These are phyloP conservation scores for Oidium heveae DNA, from an alignment of 2,329 filamentous ascomycete species.

Conservation along the genomic window DNA sequence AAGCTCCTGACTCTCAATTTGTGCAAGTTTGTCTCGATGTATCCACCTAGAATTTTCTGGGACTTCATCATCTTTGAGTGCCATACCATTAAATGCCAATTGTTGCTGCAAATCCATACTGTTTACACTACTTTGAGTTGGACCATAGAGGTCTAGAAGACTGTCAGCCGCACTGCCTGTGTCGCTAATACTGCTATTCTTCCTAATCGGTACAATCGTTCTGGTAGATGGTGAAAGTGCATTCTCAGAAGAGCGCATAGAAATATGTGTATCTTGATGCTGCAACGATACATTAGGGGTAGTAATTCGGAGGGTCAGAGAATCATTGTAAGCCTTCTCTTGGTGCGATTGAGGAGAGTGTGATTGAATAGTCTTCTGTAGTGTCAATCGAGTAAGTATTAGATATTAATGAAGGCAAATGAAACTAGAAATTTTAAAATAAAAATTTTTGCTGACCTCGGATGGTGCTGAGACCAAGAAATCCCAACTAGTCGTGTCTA, in stretches of 20 bases:
- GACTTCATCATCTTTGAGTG: conserved; percentile 15
- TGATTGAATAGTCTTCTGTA: conserved; percentile 5
- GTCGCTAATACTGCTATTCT: conserved; percentile 18
- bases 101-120: conserved; percentile 10
- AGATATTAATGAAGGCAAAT: conserved; percentile 3
- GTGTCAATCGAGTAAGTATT: conserved; percentile 3
- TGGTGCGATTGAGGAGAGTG: conserved; percentile 4
- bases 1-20: conserved; percentile 58
- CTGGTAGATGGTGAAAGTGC: conserved; percentile 14
- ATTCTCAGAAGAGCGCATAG: conserved; percentile 6
- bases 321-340: no score
- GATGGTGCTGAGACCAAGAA: conserved; percentile 10
- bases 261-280: conserved; percentile 5
- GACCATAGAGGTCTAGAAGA: conserved; percentile 19
- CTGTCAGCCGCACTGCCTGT: conserved; percentile 21
- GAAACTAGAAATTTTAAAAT: background rate
- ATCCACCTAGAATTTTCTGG: conserved; percentile 56
- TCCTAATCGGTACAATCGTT: conserved; percentile 16
- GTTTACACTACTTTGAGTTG: conserved; percentile 8
- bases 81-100: conserved; percentile 4
- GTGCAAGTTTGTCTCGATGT: conserved; percentile 59
- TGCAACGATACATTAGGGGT: conserved; percentile 8
- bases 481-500: conserved; percentile 11
- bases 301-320: conserved; percentile 3
- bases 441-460: conserved; percentile 9